phyloP scores from a whole-genome alignment of 208 protist genomes.

The Trypanosoma cruzi region DNA sequence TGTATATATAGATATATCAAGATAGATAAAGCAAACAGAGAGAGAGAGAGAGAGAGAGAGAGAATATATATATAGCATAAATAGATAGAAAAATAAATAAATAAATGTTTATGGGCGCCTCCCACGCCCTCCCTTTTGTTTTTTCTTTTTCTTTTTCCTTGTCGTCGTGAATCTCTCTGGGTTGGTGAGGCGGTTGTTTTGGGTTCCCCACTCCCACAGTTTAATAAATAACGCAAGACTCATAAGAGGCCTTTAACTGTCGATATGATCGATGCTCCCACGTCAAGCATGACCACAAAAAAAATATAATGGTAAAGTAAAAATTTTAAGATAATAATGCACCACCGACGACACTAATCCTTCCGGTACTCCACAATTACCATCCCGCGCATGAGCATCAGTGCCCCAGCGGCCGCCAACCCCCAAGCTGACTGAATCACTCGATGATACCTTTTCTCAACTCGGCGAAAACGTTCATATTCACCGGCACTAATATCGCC shows the following conservation, averaged over 20 bases:
- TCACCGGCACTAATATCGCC: slow-evolving; percentile 75
- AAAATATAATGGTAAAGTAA: background rate
- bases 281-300: background rate
- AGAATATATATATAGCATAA: slow-evolving; percentile 1
- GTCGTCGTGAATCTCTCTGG: too few relatives aligned
- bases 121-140: too few relatives aligned
- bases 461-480: slow-evolving; percentile 45
- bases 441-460: slow-evolving; percentile 37
- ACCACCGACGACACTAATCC: background rate
- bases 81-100: background rate
- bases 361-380: slow-evolving; percentile 46
- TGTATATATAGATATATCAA: background rate
- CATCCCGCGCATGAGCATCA: slow-evolving; percentile 36
- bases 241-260: too few relatives aligned
- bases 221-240: too few relatives aligned
- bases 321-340: too few relatives aligned
- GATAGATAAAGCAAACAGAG: background rate
- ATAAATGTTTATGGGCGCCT: too few relatives aligned
- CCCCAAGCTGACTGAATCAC: slow-evolving; percentile 29
- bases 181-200: too few relatives aligned
- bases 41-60: slow-evolving; percentile 12
- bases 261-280: background rate
- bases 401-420: slow-evolving; percentile 26
- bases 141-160: too few relatives aligned
- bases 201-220: too few relatives aligned